Conservation (phyloP, 805 yeast species). For the Yarrowia sp. region DNA sequence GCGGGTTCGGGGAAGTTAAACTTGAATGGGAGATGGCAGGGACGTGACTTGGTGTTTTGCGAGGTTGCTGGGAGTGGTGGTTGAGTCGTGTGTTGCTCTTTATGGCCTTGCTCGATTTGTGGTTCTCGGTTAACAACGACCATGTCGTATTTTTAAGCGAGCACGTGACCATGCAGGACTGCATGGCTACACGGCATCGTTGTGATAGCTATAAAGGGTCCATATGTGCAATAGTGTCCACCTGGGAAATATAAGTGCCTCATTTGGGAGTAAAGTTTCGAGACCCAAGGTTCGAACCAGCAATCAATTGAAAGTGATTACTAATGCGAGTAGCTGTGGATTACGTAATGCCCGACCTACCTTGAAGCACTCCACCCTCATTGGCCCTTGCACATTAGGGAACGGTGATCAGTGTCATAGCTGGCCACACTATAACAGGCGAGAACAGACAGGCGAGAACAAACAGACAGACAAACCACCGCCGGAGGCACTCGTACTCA, state of each 20-base stretch:
- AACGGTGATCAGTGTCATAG: too few relatives aligned
- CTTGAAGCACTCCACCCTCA: too few relatives aligned
- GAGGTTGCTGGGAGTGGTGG: not conserved
- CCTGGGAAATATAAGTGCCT: not conserved
- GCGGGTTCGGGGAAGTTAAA: constrained; percentile 8
- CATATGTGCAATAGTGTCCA: not conserved
- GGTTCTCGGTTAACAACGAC: too few relatives aligned
- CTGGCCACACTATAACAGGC: too few relatives aligned
- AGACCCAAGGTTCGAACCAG: not conserved
- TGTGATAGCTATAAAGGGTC: not conserved
- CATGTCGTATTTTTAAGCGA: not conserved
- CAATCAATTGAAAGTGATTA: not conserved
- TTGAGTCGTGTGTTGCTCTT: not conserved
- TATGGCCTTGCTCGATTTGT: too few relatives aligned
- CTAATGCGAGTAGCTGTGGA: not conserved
- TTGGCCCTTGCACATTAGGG: too few relatives aligned
- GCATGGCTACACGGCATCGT: not conserved
- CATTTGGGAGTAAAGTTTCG: not conserved
- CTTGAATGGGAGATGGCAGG: not conserved
- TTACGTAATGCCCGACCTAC: not conserved
- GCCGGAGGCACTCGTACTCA: too few relatives aligned
- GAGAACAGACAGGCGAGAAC: too few relatives aligned
- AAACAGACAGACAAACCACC: too few relatives aligned
- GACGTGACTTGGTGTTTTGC: not conserved
- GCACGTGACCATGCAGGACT: constrained; percentile 7